These are phyloP conservation scores for Phialemonium atrogriseum DNA, from an alignment of 2,329 filamentous ascomycete genomes.

Conservation along the genomic window DNA sequence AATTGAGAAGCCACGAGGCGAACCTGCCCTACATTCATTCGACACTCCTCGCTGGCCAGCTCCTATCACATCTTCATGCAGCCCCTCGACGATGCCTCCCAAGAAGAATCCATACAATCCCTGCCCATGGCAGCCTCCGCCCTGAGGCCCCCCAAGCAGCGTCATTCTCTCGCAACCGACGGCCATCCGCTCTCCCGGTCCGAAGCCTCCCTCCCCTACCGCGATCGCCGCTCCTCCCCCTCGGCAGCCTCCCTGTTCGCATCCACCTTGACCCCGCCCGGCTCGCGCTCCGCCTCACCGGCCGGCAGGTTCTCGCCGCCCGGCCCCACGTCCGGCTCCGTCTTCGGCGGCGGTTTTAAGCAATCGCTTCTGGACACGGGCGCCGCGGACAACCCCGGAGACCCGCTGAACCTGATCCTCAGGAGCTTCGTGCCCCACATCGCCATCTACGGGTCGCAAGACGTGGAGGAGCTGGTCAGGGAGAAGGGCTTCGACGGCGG, in stretches of 20 bases:
- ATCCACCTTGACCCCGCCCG: constrained; percentile 58
- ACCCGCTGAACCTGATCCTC: constrained; percentile 61
- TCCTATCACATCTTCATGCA: constrained; percentile 67
- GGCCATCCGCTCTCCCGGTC: constrained; percentile 37
- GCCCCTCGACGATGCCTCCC: constrained; percentile 55
- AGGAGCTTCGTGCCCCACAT: constrained; percentile 85
- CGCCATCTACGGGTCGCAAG: constrained; percentile 75
- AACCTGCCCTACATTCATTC: too few species aligned
- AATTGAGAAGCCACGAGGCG: too few species aligned
- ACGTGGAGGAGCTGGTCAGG: constrained; percentile 71
- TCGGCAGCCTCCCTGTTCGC: constrained; percentile 55
- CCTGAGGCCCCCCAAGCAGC: constrained; percentile 51
- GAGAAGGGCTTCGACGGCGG: constrained; percentile 81
- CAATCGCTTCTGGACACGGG: constrained; percentile 35
- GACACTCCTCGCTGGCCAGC: too few species aligned
- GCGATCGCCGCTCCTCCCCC: constrained; percentile 46
- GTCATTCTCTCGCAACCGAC: constrained; percentile 39
- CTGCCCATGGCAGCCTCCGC: constrained; percentile 58
- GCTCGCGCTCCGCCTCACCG: constrained; percentile 61
- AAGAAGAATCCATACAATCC: constrained; percentile 60
- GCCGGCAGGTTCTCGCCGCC: constrained; percentile 47
- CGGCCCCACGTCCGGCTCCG: constrained; percentile 49
- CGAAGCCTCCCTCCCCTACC: constrained; percentile 41
- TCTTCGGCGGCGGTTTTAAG: constrained; percentile 39
- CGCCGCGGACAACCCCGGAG: constrained; percentile 36